phyloP scores from a whole-genome alignment of 2,329 filamentous ascomycete genomes.

The Fusarium tricinctum region DNA sequence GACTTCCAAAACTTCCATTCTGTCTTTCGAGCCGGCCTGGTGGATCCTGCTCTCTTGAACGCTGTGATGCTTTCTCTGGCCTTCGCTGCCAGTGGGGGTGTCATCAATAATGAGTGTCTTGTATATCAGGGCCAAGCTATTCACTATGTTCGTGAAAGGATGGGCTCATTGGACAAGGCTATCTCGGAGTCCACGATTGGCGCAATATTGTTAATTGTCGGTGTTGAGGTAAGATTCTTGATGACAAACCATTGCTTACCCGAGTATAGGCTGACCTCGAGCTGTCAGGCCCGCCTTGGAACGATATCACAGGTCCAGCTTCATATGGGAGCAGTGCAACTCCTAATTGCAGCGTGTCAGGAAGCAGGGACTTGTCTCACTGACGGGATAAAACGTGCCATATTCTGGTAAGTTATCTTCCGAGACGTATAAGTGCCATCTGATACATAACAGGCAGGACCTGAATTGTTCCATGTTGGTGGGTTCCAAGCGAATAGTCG shows the following conservation, averaged over 20 bases:
- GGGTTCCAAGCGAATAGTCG: slow-evolving; percentile 56
- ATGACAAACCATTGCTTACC: fast-evolving
- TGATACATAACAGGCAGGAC: slow-evolving; percentile 56
- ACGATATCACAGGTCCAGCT: slow-evolving; percentile 57
- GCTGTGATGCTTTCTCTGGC: slow-evolving; percentile 58
- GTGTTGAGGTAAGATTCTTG: slow-evolving; percentile 55
- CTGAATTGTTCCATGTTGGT: slow-evolving; percentile 58
- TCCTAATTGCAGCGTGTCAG: slow-evolving; percentile 54
- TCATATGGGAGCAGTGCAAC: slow-evolving; percentile 58
- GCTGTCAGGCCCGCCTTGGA: slow-evolving; percentile 54
- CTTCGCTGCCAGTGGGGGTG: slow-evolving; percentile 49
- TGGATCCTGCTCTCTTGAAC: slow-evolving; percentile 56
- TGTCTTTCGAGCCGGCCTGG: slow-evolving; percentile 52
- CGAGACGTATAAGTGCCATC: fast-evolving
- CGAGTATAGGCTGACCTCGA: slow-evolving; percentile 4
- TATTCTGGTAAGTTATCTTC: slow-evolving; percentile 57
- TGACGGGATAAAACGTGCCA: slow-evolving; percentile 59
- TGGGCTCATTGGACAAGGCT: slow-evolving; percentile 48
- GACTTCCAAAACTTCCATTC: slow-evolving; percentile 56
- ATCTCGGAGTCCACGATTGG: slow-evolving; percentile 57
- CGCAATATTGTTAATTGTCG: slow-evolving; percentile 59
- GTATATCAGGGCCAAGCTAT: slow-evolving; percentile 54
- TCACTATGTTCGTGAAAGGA: slow-evolving; percentile 52
- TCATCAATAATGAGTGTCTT: slow-evolving; percentile 54
- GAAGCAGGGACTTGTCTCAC: slow-evolving; percentile 51